These are phyloP conservation scores for Chaetomium tenue DNA, from an alignment of 495 filamentous ascomycete genomes.

Conservation along the genomic window DNA sequence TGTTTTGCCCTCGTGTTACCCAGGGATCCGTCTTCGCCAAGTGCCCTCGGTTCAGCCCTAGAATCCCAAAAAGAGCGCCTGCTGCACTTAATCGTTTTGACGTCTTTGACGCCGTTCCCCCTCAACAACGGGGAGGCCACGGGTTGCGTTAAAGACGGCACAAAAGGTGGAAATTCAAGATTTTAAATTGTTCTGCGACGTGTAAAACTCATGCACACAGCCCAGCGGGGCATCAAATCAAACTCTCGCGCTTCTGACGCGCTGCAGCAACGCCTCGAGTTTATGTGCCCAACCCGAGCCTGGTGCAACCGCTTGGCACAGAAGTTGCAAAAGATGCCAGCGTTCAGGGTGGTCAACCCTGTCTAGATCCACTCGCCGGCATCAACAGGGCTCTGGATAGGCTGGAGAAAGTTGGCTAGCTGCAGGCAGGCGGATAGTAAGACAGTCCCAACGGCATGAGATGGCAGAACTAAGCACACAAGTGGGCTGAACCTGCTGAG, in stretches of 20 bases:
- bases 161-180: neutral
- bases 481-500: too few relatives aligned
- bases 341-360: neutral
- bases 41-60: neutral
- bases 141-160: too few relatives aligned
- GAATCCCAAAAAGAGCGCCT: neutral
- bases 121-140: too few relatives aligned
- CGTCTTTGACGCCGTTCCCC: too few relatives aligned
- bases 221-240: neutral
- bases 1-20: neutral
- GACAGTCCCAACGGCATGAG: neutral
- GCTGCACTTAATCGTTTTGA: too few relatives aligned
- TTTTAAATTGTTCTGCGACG: neutral
- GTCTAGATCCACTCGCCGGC: neutral
- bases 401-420: neutral
- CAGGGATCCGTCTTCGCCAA: neutral
- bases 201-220: conserved; percentile 11
- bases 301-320: conserved; percentile 2
- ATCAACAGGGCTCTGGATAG: conserved; percentile 15
- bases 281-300: neutral
- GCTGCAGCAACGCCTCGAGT: conserved; percentile 1
- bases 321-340: neutral
- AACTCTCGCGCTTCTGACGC: neutral
- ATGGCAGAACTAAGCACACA: too few relatives aligned
- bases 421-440: neutral